Base-by-base conservation (phyloP, 768 basidiomycete genomes). In the Rubroboletus satanas region DNA sequence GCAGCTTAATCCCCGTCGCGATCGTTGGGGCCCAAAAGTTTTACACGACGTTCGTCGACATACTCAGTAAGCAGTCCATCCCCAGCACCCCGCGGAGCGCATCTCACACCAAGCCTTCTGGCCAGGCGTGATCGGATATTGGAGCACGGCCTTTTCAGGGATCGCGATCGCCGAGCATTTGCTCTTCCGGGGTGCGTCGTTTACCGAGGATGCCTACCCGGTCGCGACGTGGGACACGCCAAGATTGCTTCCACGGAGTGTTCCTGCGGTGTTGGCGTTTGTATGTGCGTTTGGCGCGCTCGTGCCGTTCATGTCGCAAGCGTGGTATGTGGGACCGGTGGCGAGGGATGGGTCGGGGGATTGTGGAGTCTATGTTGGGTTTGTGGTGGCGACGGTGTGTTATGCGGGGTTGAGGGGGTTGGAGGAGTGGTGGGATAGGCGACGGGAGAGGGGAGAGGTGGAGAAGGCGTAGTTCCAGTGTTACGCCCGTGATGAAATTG, bases 261-360 rank as follows among this genome's bases (percentile, higher is more conserved):
- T 67, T 9, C 74, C 81, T 0, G 81, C 77, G 0, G 61, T 77
- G 9, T 31, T 73, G 17, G 69, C 79, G 3, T 76, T 77, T 44
- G 18, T 71, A 12, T 75, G 73, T 37, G 74, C 71, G 2, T 72
- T 71, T 26, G 72, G 76, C 5, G 64, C 75, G 29, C 62, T 78
- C 39, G 66, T 81, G 5, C 73, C 77, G 11, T 77, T 75, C 55
- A 82, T 82, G 79, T 73, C 75, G 43, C 80, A 82, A 43, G 79
- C 66, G 38, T 82, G 78, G 79, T 82, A 75, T 56, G 70, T 71
- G 5, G 80, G 81, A 0, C 78, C 79, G 0, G 75, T 82, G 33
- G 81, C 81, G 23, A 62, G 47, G 26, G 50, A 54, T 7, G 72
- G 74, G 5, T 73, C 77, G 12, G 81, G 81, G 7, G 81, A 82